phyloP scores from a whole-genome alignment of 805 yeast genomes.

The Ascoidea tarda region DNA sequence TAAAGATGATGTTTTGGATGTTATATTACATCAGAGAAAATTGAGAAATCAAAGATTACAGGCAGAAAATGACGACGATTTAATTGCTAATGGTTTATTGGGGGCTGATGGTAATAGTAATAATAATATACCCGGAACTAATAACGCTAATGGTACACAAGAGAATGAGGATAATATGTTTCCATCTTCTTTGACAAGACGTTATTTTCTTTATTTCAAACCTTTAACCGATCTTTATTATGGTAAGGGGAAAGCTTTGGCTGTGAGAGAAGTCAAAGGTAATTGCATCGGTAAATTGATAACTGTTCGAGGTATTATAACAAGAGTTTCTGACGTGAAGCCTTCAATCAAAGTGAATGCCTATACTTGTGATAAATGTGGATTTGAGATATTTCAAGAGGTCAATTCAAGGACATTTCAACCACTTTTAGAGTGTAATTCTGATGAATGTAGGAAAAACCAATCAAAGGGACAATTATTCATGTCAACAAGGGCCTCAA shows the following conservation, averaged over 20 bases:
- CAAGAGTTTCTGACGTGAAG: constrained; percentile 91
- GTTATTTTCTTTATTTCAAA: constrained; percentile 77
- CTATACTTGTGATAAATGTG: constrained; percentile 95
- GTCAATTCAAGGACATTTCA: constrained; percentile 72
- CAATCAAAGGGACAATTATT: constrained; percentile 79
- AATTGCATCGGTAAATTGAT: constrained; percentile 71
- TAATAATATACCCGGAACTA: not conserved
- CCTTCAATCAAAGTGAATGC: constrained; percentile 88
- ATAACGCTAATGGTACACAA: constrained; percentile 9
- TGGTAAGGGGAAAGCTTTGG: constrained; percentile 38
- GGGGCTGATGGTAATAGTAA: constrained; percentile 16
- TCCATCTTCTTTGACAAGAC: constrained; percentile 76
- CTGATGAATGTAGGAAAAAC: constrained; percentile 65
- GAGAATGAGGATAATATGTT: constrained; percentile 40
- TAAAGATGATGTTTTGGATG: constrained; percentile 85
- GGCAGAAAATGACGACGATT: constrained; percentile 53
- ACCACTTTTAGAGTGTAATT: constrained; percentile 81
- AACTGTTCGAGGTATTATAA: constrained; percentile 87
- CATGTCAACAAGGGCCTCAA: constrained; percentile 91
- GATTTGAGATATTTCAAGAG: constrained; percentile 92
- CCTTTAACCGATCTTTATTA: constrained; percentile 40
- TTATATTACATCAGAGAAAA: constrained; percentile 79
- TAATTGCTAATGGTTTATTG: constrained; percentile 27
- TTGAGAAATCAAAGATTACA: constrained; percentile 65
- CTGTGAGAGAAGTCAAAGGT: constrained; percentile 87